Base-by-base conservation (phyloP, 2,329 filamentous ascomycete species). In the Graphilbum ipis-grandicollis region DNA sequence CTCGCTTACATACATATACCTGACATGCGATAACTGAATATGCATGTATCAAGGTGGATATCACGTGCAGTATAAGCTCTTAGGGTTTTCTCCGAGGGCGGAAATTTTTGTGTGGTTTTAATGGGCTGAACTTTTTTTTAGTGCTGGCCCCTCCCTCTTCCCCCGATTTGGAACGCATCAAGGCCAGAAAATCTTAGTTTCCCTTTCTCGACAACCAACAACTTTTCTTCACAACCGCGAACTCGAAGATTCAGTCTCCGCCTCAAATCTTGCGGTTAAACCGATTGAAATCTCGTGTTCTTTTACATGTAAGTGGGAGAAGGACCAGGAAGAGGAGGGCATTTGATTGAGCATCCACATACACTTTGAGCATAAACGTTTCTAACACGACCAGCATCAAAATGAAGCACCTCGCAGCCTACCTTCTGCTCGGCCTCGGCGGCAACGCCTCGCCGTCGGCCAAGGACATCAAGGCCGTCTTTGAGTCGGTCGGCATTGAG, bases 341-440 rank as follows among this genome's bases (percentile, higher is more conserved):
- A n/a, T n/a, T n/a, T n/a, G n/a, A n/a, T n/a, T n/a, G n/a, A n/a
- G n/a, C n/a, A n/a, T n/a, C n/a, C n/a, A n/a, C 23, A 25, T 25
- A 12, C 23, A 25, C 23, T 7, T 25, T 25, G 7, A 7, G 23
- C 23, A 25, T 7, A 15, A 15, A 9, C 12, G 17, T 15, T 28
- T 13, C 9, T 9, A 36, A 29, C 42, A 37, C 19, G 38, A 35
- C 10, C 9, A 31, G 15, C n/a, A 47, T 52, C 53, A 93, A 78
- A 84, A 96, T 98, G 90, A 96, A 98, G 86, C 79, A 96, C 71
- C 80, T 98, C 71, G 90, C 90, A 62, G 88, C 90, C 62, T 96
- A 93, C 77, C 85, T 98, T 59, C 88, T 98, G 60, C 83, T 96
- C 64, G 67, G 69, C 68, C 80, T 96, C 53, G 88, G 74, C 62